Base-by-base conservation (phyloP, 495 filamentous ascomycete genomes). In the Aspergillus leporis region DNA sequence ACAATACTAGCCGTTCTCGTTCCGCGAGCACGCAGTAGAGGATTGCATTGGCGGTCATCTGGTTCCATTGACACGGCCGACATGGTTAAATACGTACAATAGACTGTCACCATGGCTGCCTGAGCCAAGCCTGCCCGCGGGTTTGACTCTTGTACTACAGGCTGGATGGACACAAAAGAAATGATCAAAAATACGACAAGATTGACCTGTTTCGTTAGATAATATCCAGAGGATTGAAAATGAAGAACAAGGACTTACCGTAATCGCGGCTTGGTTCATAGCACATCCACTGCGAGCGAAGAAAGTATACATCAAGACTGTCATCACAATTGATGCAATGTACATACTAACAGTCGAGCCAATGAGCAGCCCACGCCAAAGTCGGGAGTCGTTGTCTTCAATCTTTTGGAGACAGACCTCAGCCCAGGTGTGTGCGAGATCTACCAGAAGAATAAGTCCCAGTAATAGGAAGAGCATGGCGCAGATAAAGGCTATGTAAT, bases 31-130 rank as follows among this genome's bases (percentile, higher is more conserved):
- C 92, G 89, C 52, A 96, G 80, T 50, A 98, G 77, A 4, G 94
- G 94, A 77, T 98, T 98, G 84, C 94, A 98, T 51, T 90, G 83
- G 56, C 87, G 85, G 74, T 97, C 92, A 76, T 98, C 94, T 4
- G 94, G 94, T 66, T 98, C 93, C 94, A 98, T 98, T 56, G 90
- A 93, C 2, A 98, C 95, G 53, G 94, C 95, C 4, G 92, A 97
- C 87, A 98, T 91, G 65, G 94, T 98, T 47, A 98, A 85, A 70
- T 98, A 98, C 48, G 94, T 96, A 83, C 94, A 98, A 80, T 98
- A 98, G 56, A 96, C 83, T 1, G 93, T 91, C 32, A 98, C 94
- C 88, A 98, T 98, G 60, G 94, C 94, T 51, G 93, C 91, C 72
- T 98, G 95, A 12, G 94, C 93, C 61, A 98, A 81, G 48, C 94